Percentiles rank a stretch among this genome's conserved stretches.
Evolutionary conservation across 192 early-diverging fungal species (phyloP).

Genomic region (Funneliformis mosseae): DNA sequence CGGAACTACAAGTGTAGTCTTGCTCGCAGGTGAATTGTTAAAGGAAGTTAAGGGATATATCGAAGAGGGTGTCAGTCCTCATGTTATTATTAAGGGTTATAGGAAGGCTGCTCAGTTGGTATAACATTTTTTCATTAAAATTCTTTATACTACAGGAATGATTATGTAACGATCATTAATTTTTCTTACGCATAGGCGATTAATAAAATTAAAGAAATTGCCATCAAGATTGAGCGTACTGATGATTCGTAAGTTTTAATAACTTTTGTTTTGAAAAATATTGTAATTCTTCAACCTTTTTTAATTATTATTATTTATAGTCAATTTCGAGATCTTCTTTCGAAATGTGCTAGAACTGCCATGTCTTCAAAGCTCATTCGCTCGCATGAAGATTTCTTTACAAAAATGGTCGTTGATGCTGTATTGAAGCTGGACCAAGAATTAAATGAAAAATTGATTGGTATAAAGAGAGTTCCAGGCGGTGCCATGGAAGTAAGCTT

Average conservation of each 20-base stretch:
- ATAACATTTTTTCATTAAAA: background rate
- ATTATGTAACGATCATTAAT: no score
- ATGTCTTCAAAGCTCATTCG: constrained; percentile 99
- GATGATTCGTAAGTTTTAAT: constrained; percentile 61
- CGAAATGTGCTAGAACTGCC: constrained; percentile 96
- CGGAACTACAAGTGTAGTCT: constrained; percentile 96
- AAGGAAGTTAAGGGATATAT: constrained; percentile 93
- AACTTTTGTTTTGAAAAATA: background rate
- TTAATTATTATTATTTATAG: constrained; percentile 38
- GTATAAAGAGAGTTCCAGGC: constrained; percentile 97
- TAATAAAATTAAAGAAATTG: constrained; percentile 91
- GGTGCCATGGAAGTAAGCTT: constrained; percentile 85
- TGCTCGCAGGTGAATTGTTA: constrained; percentile 95
- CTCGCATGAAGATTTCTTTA: constrained; percentile 96
- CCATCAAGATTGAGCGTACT: constrained; percentile 80
- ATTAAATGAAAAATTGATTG: constrained; percentile 95
- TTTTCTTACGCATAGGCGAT: constrained; percentile 57
- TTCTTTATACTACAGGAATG: background rate
- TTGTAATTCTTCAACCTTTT: background rate
- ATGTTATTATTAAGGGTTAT: constrained; percentile 95
- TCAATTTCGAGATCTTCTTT: constrained; percentile 86
- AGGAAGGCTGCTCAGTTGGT: constrained; percentile 86
- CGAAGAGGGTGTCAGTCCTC: constrained; percentile 94
- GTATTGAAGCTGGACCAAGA: constrained; percentile 95
- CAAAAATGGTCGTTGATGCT: constrained; percentile 97